Evolutionary conservation across 768 basidiomycete species (phyloP), one percentile per base, ranked within the genome.

Genomic region (Lentinula edodes): DNA sequence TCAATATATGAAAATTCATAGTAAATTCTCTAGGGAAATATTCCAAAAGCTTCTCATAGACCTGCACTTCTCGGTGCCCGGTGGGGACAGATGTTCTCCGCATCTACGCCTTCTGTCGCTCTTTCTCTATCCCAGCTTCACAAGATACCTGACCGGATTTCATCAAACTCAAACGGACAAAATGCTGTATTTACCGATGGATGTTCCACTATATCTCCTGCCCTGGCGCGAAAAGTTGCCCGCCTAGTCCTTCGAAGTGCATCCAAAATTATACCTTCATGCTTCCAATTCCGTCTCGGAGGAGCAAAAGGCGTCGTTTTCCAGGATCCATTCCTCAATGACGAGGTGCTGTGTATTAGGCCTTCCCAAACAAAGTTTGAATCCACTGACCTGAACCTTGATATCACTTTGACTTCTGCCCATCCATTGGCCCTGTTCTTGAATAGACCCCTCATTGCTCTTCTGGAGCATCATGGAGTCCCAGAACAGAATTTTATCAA

Each of bases 251-350:
- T 34, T 13, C 55, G 38, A 38, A 53, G 35, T 42, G n/a, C 53
- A 7, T 55, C 62, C 3, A 56, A 41, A 43, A 51, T 54, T 9
- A 52, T 66, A 2, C 80, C 81, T 0, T 80, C 78, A 0, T 78
- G 78, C 45, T 72, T 68, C 63, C 79, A 83, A 62, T 74, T 80
- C 60, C 77, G 80, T 35, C 70, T 80, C 8, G 76, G 75, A 8
- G 81, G 81, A 12, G 79, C 72, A 18, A 82, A 82, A 65, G 80
- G 83, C 0, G 77, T 84, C 65, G 70, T 85, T 43, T 74, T 75
- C 1, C 68, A 75, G 38, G 78, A 85, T 63, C 73, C 75, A 5
- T 67, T 62, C 2, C 69, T 81, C 0, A 8, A 32, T 1, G 80
- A 73, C 1, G 66, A 70, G 34, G 71, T 73, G 0, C 65, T 83